Base-by-base conservation (phyloP, 2,329 filamentous ascomycete genomes). In the Trichophaea hybrida region DNA sequence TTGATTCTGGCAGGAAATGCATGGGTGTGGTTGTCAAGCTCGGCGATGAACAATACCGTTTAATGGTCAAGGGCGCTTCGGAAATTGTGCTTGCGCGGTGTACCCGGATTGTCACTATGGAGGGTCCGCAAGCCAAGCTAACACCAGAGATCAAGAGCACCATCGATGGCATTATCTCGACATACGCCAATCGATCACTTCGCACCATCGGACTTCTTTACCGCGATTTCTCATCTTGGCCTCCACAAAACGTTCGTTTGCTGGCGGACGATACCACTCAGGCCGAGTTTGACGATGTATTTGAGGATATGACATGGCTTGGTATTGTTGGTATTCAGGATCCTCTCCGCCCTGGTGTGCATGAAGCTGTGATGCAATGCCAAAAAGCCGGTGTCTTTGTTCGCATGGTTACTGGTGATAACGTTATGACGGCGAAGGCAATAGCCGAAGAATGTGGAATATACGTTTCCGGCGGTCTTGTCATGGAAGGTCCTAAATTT, bases 181-280 rank as follows among this genome's bases (percentile, higher is more conserved):
- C 77, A 51, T 95, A 94, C 70, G 89, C 89, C 7, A 81, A 80
- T 32, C 79, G 84, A 15, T 94, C 88, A 6, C 77, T 95, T 35
- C 81, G 89, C 64, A 94, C 89, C 1, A 94, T 95, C 66, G 87
- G 84, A 48, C 79, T 94, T 64, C 77, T 88, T 57, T 94, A 88
- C 73, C 84, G 83, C 59, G 89, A 95, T 67, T 94, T 93, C 66
- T 80, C 86, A 31, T 79, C 80, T 57, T 95, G 89, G 89, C 89
- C 90, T 35, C 88, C 88, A 4, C 79, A 76, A 61, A 77, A 78
- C 52, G 79, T 78, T 13, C 80, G 74, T 35, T 76, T 74, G 46
- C 69, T 73, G 24, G 78, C 80, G 61, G 80, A 82, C 51, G 63
- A 67, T 55, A 48, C 63, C 17, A 59, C 62, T 17, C 64, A 67